Conservation (phyloP, 768 basidiomycete species). For the Auriscalpium orientale region DNA sequence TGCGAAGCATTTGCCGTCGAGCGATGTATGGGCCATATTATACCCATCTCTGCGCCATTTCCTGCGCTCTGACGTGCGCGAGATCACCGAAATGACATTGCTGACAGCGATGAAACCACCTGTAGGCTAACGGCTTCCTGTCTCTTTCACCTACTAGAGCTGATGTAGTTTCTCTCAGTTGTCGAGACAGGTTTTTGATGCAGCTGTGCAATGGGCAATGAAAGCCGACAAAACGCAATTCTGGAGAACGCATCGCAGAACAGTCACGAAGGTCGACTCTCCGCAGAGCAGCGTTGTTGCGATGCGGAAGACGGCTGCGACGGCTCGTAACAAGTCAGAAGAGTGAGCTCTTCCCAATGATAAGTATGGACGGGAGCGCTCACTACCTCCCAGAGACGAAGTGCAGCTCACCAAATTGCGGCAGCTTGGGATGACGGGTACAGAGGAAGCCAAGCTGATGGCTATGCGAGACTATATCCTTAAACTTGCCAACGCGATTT, state of each 20-base stretch:
- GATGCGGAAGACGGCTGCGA: slow-evolving; percentile 43
- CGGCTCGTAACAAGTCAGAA: slow-evolving; percentile 54
- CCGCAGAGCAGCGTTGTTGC: slow-evolving; percentile 66
- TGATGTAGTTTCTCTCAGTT: slow-evolving; percentile 27
- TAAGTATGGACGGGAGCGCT: no score
- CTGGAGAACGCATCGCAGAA: slow-evolving; percentile 56
- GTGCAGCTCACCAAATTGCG: slow-evolving; percentile 68
- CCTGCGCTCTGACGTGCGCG: slow-evolving; percentile 72
- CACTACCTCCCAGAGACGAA: slow-evolving; percentile 54
- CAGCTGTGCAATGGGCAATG: slow-evolving; percentile 84
- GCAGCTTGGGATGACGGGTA: slow-evolving; percentile 76
- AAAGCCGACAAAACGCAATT: slow-evolving; percentile 73
- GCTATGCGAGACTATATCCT: slow-evolving; percentile 84
- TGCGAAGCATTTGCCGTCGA: slow-evolving; percentile 70
- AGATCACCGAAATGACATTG: slow-evolving; percentile 68
- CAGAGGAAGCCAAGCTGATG: slow-evolving; percentile 81
- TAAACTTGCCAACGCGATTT: slow-evolving; percentile 72
- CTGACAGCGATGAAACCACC: slow-evolving; percentile 70
- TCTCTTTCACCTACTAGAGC: not conserved
- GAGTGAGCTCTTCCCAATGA: slow-evolving; percentile 49
- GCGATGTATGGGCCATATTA: slow-evolving; percentile 95
- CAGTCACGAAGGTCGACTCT: slow-evolving; percentile 47
- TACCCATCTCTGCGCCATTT: slow-evolving; percentile 88
- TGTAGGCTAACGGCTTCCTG: slow-evolving; percentile 36
- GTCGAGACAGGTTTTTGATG: slow-evolving; percentile 71